These are phyloP conservation scores for Elongisporangium senticosum DNA, from an alignment of 352 stramenopile species.

Conservation along the genomic window DNA sequence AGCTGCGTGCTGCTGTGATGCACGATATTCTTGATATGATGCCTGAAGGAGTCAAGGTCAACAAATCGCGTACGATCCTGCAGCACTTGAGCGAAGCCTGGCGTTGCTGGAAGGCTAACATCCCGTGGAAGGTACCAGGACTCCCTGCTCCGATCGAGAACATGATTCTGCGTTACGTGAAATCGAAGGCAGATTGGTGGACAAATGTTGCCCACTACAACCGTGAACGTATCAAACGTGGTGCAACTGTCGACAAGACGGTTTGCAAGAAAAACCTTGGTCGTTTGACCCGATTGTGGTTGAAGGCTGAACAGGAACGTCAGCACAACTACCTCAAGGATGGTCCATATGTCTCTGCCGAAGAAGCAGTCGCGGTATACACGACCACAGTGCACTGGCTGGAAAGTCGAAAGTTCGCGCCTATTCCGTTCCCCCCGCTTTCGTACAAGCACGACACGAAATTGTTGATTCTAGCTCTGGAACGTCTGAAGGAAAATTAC, in stretches of 20 bases:
- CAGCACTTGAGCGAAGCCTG: slow-evolving; percentile 99
- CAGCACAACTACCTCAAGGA: slow-evolving; percentile 99
- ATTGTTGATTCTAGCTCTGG: slow-evolving; percentile 98
- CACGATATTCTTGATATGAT: slow-evolving; percentile 99
- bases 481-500: slow-evolving; percentile 99
- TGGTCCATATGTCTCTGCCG: slow-evolving; percentile 97
- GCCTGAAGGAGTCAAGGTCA: slow-evolving; percentile 99
- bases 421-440: slow-evolving; percentile 98
- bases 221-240: slow-evolving; percentile 98
- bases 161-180: slow-evolving; percentile 99
- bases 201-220: slow-evolving; percentile 99
- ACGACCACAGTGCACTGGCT: slow-evolving; percentile 99
- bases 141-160: slow-evolving; percentile 99
- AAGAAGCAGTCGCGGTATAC: slow-evolving; percentile 99
- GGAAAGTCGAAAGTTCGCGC: slow-evolving; percentile 98
- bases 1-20: slow-evolving; percentile 99
- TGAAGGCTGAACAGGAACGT: slow-evolving; percentile 99
- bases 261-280: slow-evolving; percentile 99
- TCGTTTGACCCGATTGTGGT: slow-evolving; percentile 96
- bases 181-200: slow-evolving; percentile 97
- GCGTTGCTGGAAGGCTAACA: slow-evolving; percentile 99
- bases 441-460: slow-evolving; percentile 99
- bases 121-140: slow-evolving; percentile 99
- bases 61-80: slow-evolving; percentile 98
- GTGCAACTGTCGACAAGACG: slow-evolving; percentile 99